Evolutionary conservation across 106 monocot species (phyloP), one percentile per base, ranked within the genome.

Genomic region (Apostasia ramifera): DNA sequence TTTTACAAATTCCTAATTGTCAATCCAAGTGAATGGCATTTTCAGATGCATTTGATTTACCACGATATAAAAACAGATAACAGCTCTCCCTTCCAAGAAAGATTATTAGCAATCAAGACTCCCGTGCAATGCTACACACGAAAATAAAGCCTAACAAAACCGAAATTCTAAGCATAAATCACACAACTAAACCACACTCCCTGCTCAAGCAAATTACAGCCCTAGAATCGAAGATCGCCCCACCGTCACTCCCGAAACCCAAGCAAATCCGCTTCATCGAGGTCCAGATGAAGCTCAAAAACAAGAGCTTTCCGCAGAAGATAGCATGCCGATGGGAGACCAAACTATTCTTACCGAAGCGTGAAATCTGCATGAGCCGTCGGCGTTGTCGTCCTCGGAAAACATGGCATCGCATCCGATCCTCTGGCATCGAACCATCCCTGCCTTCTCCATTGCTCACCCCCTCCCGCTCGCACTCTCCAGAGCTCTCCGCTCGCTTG

Each of bases 391-490:
- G 45, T 74, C 82, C 5, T 89, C 85, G 49, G 85, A 78, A 78
- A 89, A 89, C 61, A 49, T 80, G 11, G 89, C 89, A 47, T 89
- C 80, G 80, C 90, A 90, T 37, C 83, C 86, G 6, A 90, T 83
- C 76, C 90, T 63, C 76, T 90, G 85, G 83, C 90, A 90, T 74
- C 80, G 79, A 7, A 83, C 78, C 58, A 44, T 8, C 5, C 37
- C 8, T 49, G 47, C 65, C 65, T 65, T 65, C 65, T 65, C 65
- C 65, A 65, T 65, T 48, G 26, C 13, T 14, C 11, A 10, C 65
- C 26, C 48, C 44, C 62, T 62, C 44, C 3, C 2, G 13, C 5
- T 65, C 2, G 13, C 5, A 47, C 65, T 50, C 8, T 50, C 4
- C 50, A 5, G 8, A 4, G 50, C 8, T 50, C 50, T 50, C 50